Percentiles rank a stretch among this genome's conserved stretches.
These are phyloP conservation scores for Gomphus sp. DNA, from an alignment of 1,284 basidiomycete species.

Conservation along the genomic window DNA sequence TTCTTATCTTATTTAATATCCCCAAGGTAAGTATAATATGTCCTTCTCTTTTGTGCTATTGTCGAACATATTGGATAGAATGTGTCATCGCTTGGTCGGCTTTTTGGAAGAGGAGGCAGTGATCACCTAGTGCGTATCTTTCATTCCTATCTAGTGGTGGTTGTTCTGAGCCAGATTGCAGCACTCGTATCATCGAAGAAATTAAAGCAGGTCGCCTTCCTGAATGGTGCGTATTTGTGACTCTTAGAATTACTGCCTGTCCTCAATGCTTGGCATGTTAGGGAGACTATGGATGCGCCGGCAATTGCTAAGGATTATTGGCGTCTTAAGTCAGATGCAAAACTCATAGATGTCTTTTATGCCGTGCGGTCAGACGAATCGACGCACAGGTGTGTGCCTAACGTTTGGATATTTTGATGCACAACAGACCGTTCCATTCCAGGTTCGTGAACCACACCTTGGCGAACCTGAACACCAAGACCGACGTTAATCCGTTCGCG, in stretches of 20 bases:
- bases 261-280: constrained; percentile 16
- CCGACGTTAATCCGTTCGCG: constrained; percentile 88
- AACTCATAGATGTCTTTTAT: constrained; percentile 80
- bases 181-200: constrained; percentile 77
- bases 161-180: constrained; percentile 19
- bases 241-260: not conserved
- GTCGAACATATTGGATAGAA: constrained; percentile 22
- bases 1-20: constrained; percentile 51
- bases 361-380: constrained; percentile 91
- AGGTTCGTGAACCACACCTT: constrained; percentile 89
- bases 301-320: constrained; percentile 92
- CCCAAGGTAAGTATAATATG: constrained; percentile 29
- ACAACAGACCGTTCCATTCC: not conserved
- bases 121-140: constrained; percentile 62
- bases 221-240: constrained; percentile 52
- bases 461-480: constrained; percentile 68
- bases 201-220: constrained; percentile 81
- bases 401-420: no score
- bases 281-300: constrained; percentile 64
- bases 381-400: constrained; percentile 44
- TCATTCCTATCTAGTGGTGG: not conserved
- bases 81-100: constrained; percentile 93
- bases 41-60: not conserved
- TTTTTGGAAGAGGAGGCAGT: constrained; percentile 94
- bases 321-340: constrained; percentile 69